A percentile compares a stretch with the other conserved stretches of the same genome.
These are phyloP conservation scores for Candida sanyaensis DNA, from an alignment of 1,139 yeast genomes.

Conservation along the genomic window DNA sequence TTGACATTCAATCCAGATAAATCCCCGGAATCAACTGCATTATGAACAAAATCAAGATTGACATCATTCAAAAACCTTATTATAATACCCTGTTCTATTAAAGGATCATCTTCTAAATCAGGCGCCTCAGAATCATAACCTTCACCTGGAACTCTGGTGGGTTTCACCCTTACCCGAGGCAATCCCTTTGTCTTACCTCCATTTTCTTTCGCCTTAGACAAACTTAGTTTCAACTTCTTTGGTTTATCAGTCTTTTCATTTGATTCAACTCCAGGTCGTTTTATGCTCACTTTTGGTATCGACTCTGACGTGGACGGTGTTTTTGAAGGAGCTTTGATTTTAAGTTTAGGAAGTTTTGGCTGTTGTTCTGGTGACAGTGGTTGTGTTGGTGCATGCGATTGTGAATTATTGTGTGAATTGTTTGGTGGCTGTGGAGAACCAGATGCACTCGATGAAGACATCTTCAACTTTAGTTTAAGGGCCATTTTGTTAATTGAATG, in stretches of 20 bases:
- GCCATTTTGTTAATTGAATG: conserved; percentile 17
- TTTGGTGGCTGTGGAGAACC: conserved; percentile 9
- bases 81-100: conserved; percentile 82
- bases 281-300: conserved; percentile 6
- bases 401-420: neutral
- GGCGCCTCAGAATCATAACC: conserved; percentile 98
- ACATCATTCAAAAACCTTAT: conserved; percentile 79
- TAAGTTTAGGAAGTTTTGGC: conserved; percentile 25
- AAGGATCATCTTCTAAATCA: conserved; percentile 92
- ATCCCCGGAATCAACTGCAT: conserved; percentile 82
- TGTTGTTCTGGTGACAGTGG: conserved; percentile 9
- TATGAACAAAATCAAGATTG: conserved; percentile 74
- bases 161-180: conserved; percentile 77
- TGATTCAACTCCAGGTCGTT: conserved; percentile 11
- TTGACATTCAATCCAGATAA: conserved; percentile 70
- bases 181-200: conserved; percentile 23
- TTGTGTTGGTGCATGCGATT: neutral
- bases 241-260: conserved; percentile 17
- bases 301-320: conserved; percentile 9
- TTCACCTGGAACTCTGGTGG: conserved; percentile 85
- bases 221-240: conserved; percentile 23
- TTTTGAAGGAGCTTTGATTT: conserved; percentile 28
- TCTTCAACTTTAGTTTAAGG: conserved; percentile 28
- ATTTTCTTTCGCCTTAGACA: conserved; percentile 18
- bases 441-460: conserved; percentile 18